Evolutionary conservation across 768 basidiomycete species (phyloP).

Genomic region (Filobasidium wieringae): DNA sequence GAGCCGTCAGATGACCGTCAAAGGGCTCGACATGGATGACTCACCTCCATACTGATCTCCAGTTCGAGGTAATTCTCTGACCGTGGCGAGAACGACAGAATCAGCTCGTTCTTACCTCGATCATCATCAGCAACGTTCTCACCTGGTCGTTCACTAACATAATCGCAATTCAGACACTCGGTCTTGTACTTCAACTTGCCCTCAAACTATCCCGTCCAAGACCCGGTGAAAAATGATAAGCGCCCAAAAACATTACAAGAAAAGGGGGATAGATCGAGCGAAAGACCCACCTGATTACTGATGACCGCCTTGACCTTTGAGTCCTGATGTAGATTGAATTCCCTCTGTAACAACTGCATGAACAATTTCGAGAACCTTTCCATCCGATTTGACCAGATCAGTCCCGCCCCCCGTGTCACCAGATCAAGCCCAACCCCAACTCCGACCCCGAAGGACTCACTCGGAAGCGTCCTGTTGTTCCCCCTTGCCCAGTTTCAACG

Average conservation of each 20-base stretch:
- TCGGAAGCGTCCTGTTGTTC: conserved; percentile 98
- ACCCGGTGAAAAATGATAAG: neutral
- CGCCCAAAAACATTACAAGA: neutral
- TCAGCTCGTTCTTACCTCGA: neutral
- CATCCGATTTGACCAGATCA: neutral
- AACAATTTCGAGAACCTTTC: conserved; percentile 85
- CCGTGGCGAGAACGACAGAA: neutral
- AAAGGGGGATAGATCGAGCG: neutral
- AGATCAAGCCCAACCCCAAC: neutral
- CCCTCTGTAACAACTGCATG: conserved; percentile 72
- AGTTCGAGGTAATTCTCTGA: conserved; percentile 61
- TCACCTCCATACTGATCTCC: conserved; percentile 69
- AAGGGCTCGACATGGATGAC: conserved; percentile 6
- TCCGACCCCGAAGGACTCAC: conserved; percentile 44
- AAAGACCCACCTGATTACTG: conserved; percentile 51
- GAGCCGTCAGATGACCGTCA: neutral
- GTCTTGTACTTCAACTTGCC: conserved; percentile 74
- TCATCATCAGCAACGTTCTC: neutral
- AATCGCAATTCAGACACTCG: conserved; percentile 57
- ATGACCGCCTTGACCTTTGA: conserved; percentile 57
- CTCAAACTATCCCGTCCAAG: conserved; percentile 66
- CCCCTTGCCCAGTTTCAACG: conserved; percentile 61
- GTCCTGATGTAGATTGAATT: conserved; percentile 70
- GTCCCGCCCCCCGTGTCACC: neutral
- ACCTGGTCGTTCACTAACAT: conserved; percentile 50